A percentile compares a stretch with the other conserved stretches of the same genome.
phyloP scores from a whole-genome alignment of 1,139 yeast genomes.

The Geotrichum candidum region DNA sequence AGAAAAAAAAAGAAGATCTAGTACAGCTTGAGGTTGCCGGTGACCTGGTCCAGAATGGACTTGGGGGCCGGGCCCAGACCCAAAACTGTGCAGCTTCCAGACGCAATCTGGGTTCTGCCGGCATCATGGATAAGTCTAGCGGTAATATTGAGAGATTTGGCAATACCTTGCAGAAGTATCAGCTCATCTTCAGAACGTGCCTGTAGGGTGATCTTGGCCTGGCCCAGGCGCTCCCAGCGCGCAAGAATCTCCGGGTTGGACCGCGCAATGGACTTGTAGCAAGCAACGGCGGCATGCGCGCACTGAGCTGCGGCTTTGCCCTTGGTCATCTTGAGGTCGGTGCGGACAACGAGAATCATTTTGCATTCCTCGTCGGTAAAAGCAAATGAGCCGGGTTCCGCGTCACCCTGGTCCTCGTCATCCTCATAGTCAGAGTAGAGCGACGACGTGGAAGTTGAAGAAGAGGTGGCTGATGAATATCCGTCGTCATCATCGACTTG shows the following conservation, averaged over 20 bases:
- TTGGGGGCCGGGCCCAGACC: constrained; percentile 99
- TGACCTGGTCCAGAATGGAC: constrained; percentile 66
- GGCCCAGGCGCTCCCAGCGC: constrained; percentile 85
- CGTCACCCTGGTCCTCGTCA: constrained; percentile 16
- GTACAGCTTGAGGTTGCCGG: constrained; percentile 71
- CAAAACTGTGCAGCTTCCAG: constrained; percentile 90
- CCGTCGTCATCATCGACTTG: constrained; percentile 18
- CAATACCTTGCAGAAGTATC: constrained; percentile 73
- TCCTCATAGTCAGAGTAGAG: constrained; percentile 19
- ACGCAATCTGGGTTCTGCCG: constrained; percentile 91
- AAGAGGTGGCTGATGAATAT: constrained; percentile 11
- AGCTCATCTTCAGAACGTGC: constrained; percentile 66
- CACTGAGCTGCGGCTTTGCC: constrained; percentile 98
- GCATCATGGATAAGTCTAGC: constrained; percentile 87
- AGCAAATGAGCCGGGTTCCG: constrained; percentile 19
- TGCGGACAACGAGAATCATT: constrained; percentile 84
- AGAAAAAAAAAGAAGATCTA: constrained; percentile 29
- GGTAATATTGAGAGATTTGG: constrained; percentile 72
- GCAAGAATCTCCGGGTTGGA: constrained; percentile 37
- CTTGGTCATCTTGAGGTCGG: constrained; percentile 85
- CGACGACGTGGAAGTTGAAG: neutral
- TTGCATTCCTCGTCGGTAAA: constrained; percentile 68
- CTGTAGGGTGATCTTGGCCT: constrained; percentile 90
- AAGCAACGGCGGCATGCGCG: constrained; percentile 92
- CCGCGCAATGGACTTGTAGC: constrained; percentile 64